Evolutionary conservation across 2,329 filamentous ascomycete genomes (phyloP).

Genomic region (Akanthomyces lecanii): DNA sequence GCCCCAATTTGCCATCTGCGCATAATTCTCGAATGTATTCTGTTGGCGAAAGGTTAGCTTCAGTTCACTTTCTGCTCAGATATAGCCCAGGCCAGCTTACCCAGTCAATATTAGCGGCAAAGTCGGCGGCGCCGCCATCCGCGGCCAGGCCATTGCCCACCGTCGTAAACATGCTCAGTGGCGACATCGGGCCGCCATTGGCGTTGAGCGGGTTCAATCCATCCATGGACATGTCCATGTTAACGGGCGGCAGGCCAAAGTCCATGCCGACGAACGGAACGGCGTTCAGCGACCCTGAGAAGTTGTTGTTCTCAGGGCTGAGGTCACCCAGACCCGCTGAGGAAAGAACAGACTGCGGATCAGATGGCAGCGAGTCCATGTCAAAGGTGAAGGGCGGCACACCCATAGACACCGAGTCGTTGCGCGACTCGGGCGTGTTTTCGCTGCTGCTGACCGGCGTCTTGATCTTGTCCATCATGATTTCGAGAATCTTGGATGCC

Average conservation of each 20-base stretch:
- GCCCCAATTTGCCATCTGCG: conserved; percentile 50
- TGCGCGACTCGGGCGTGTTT: conserved; percentile 18
- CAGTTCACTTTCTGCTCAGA: background rate
- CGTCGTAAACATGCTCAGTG: conserved; percentile 51
- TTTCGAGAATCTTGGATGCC: conserved; percentile 71
- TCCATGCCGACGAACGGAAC: conserved; percentile 42
- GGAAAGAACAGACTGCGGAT: conserved; percentile 24
- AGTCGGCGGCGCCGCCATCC: conserved; percentile 32
- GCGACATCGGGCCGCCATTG: conserved; percentile 33
- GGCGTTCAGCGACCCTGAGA: conserved; percentile 34
- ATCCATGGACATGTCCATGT: conserved; percentile 31
- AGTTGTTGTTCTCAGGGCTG: conserved; percentile 22
- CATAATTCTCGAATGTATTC: conserved; percentile 55
- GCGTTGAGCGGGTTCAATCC: conserved; percentile 23
- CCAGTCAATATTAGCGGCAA: conserved; percentile 55
- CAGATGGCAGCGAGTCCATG: conserved; percentile 30
- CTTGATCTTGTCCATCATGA: conserved; percentile 77
- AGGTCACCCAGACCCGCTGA: conserved; percentile 26
- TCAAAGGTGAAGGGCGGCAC: conserved; percentile 34
- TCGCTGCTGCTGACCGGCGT: conserved; percentile 17
- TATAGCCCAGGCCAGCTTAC: conserved; percentile 34
- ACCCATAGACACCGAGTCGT: conserved; percentile 20
- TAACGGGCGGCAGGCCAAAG: conserved; percentile 33
- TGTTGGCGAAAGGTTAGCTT: conserved; percentile 29
- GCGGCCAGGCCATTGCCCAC: conserved; percentile 29